phyloP scores from a whole-genome alignment of 129 eudicot species.

The Smallanthus sonchifolius region DNA sequence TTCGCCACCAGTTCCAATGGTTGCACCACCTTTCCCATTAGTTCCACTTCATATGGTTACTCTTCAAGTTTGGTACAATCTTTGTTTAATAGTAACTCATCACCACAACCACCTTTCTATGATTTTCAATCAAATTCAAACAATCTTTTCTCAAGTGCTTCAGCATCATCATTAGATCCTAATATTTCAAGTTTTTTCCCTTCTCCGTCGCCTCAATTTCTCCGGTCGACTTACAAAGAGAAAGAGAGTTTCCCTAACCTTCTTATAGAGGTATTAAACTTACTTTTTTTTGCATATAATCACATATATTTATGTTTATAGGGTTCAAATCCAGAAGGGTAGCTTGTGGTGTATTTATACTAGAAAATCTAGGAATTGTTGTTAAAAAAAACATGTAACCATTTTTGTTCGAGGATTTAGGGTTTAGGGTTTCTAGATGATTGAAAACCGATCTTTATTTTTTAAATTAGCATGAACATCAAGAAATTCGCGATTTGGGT shows the following conservation, averaged over 20 bases:
- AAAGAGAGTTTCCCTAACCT: not conserved
- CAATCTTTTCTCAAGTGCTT: conserved; percentile 24
- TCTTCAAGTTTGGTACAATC: conserved; percentile 50
- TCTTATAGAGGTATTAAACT: conserved; percentile 36
- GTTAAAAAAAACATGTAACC: too few species aligned
- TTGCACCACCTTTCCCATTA: not conserved
- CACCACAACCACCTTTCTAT: conserved; percentile 3
- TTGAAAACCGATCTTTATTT: not conserved
- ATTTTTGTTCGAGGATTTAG: not conserved
- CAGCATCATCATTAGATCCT: conserved; percentile 27
- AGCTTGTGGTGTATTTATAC: too few species aligned
- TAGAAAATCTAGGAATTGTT: too few species aligned
- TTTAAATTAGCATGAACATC: conserved; percentile 32
- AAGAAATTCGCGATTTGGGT: conserved; percentile 31
- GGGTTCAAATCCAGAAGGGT: too few species aligned
- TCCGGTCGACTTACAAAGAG: conserved; percentile 28
- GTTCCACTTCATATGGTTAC: conserved; percentile 43
- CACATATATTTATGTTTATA: not conserved
- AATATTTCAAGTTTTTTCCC: conserved; percentile 29
- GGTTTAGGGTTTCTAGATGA: not conserved
- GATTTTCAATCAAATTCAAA: conserved; percentile 1
- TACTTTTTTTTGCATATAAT: not conserved
- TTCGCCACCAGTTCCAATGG: not conserved
- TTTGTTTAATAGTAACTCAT: conserved; percentile 33
- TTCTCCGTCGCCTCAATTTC: conserved; percentile 32